Conservation (phyloP, 2,329 filamentous ascomycete genomes). For the Lanzia echinophila region DNA sequence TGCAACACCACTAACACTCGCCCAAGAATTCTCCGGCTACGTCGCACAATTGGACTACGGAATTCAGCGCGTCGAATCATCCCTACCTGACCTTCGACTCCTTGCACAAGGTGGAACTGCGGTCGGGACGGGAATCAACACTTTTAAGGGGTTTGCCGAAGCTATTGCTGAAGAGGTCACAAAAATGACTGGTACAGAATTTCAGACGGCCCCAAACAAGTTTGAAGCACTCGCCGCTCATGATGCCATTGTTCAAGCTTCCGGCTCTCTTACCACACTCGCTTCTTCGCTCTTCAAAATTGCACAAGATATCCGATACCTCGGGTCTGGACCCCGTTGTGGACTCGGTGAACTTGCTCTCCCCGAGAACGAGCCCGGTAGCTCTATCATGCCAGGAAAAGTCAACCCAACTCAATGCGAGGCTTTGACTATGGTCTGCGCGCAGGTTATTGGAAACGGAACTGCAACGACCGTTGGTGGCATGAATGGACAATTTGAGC, state of each 20-base stretch:
- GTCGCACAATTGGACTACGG: constrained; percentile 89
- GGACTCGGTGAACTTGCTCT: constrained; percentile 89
- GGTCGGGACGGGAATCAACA: constrained; percentile 96
- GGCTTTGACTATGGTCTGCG: constrained; percentile 94
- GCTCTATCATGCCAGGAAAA: constrained; percentile 98
- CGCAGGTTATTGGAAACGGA: constrained; percentile 97
- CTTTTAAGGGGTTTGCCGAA: constrained; percentile 91
- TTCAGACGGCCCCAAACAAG: constrained; percentile 97
- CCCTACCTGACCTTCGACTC: constrained; percentile 75
- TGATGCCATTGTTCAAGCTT: constrained; percentile 91
- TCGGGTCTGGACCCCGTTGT: constrained; percentile 91
- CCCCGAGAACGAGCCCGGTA: constrained; percentile 96
- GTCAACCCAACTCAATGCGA: constrained; percentile 99
- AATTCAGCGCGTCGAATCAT: constrained; percentile 76
- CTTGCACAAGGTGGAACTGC: constrained; percentile 95
- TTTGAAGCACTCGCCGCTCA: constrained; percentile 96
- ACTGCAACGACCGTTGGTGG: constrained; percentile 87
- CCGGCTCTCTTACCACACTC: constrained; percentile 87
- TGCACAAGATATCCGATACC: constrained; percentile 94
- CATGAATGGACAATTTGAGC: constrained; percentile 96
- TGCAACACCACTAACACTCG: constrained; percentile 88
- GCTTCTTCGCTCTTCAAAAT: constrained; percentile 94
- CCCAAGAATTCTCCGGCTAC: constrained; percentile 97
- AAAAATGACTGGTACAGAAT: constrained; percentile 88
- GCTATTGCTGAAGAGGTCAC: constrained; percentile 83